Percentiles rank a stretch among this genome's conserved stretches.
phyloP scores from a whole-genome alignment of 352 stramenopile species.

The Thalassiosira livingstoniorum region DNA sequence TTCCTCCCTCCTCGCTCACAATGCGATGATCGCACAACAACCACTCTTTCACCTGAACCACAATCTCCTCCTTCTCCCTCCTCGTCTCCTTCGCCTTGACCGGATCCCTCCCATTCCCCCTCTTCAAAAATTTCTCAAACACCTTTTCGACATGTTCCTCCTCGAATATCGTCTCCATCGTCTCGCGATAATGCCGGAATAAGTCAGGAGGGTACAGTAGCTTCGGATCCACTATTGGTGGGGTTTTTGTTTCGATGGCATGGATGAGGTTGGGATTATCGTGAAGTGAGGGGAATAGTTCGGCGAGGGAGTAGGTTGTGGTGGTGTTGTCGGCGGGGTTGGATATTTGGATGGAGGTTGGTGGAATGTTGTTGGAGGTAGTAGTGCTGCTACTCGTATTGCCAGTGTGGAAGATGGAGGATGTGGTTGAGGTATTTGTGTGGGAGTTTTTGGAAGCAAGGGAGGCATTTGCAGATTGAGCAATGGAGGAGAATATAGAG shows the following conservation, averaged over 20 bases:
- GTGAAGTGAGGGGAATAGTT: background rate
- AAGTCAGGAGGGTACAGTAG: conserved; percentile 19
- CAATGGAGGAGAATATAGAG: conserved; percentile 47
- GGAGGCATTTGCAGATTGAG: conserved; percentile 18
- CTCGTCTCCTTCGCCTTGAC: no score
- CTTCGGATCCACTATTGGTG: background rate
- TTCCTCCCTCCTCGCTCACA: conserved; percentile 24
- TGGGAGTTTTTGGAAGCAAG: background rate
- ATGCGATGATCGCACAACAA: conserved; percentile 52
- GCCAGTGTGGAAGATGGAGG: background rate
- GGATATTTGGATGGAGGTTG: conserved; percentile 26
- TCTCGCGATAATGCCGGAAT: conserved; percentile 57
- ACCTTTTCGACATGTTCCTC: conserved; percentile 33
- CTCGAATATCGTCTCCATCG: conserved; percentile 37
- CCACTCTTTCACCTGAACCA: conserved; percentile 48
- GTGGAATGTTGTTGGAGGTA: no score
- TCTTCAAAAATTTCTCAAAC: conserved; percentile 37
- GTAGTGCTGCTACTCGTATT: no score
- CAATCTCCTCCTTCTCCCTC: conserved; percentile 18
- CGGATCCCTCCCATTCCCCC: no score
- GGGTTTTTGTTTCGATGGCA: background rate
- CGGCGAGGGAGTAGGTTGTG: background rate
- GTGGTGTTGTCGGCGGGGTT: background rate
- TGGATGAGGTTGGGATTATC: background rate
- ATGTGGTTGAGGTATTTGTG: background rate